These are phyloP conservation scores for Microbotryum violaceum DNA, from an alignment of 1,284 basidiomycete species.

Conservation along the genomic window DNA sequence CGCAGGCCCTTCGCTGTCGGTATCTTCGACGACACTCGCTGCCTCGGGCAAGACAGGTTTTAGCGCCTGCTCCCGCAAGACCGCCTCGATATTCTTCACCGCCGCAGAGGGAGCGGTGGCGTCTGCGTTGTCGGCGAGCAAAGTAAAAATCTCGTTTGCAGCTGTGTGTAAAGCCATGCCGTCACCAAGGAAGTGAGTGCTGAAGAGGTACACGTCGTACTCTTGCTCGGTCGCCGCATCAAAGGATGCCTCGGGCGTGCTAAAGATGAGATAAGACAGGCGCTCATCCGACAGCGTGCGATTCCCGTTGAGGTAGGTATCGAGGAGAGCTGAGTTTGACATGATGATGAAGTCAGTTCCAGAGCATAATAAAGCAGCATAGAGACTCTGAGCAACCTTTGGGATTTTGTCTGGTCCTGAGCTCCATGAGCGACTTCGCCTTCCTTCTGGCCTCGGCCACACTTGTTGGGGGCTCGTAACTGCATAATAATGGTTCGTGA, in stretches of 20 bases:
- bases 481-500: constrained; percentile 32
- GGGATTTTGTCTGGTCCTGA: constrained; percentile 37
- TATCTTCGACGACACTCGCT: background rate
- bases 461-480: constrained; percentile 49
- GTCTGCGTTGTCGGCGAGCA: constrained; percentile 43
- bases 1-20: background rate
- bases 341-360: constrained; percentile 31
- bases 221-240: constrained; percentile 33
- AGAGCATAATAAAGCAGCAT: background rate
- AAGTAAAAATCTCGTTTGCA: constrained; percentile 61
- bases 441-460: constrained; percentile 47
- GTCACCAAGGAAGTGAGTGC: constrained; percentile 66
- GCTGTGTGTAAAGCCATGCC: constrained; percentile 68
- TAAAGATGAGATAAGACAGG: constrained; percentile 62
- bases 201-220: constrained; percentile 57
- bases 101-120: background rate
- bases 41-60: background rate
- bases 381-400: constrained; percentile 3
- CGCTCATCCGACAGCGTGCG: constrained; percentile 61
- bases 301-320: constrained; percentile 62
- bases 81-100: background rate
- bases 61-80: background rate
- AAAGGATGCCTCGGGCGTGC: constrained; percentile 35
- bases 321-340: constrained; percentile 56
- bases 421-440: constrained; percentile 51